Conservation (phyloP, 2,329 filamentous ascomycete genomes). For the Alternaria triticimaculans region DNA sequence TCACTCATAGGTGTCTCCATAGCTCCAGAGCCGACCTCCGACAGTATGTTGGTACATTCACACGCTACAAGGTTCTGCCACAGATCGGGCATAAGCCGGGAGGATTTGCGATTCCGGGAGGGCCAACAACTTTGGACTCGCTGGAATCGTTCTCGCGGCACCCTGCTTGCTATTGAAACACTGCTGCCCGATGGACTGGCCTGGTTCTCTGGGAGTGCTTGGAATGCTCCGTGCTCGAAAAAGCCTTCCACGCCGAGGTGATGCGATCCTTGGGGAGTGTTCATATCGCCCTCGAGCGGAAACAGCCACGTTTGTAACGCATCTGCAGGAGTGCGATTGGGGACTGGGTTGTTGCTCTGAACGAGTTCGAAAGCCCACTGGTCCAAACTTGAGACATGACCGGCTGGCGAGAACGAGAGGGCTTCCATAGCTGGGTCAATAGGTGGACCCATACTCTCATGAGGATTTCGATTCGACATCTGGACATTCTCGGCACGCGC, state of each 20-base stretch:
- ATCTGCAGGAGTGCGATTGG: slow-evolving; percentile 46
- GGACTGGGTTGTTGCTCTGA: slow-evolving; percentile 45
- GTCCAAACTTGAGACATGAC: slow-evolving; percentile 44
- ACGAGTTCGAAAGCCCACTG: slow-evolving; percentile 49
- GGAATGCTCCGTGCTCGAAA: slow-evolving; percentile 39
- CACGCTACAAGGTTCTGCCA: slow-evolving; percentile 43
- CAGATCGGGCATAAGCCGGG: slow-evolving; percentile 43
- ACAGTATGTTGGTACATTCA: slow-evolving; percentile 47
- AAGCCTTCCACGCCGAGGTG: slow-evolving; percentile 40
- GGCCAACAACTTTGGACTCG: slow-evolving; percentile 50
- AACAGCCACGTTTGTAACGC: slow-evolving; percentile 48
- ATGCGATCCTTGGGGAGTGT: slow-evolving; percentile 35
- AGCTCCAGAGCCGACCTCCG: slow-evolving; percentile 32
- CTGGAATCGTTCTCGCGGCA: slow-evolving; percentile 48
- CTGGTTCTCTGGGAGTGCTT: slow-evolving; percentile 31
- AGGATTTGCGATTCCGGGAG: slow-evolving; percentile 38
- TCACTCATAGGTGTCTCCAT: slow-evolving; percentile 36
- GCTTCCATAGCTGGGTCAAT: slow-evolving; percentile 49
- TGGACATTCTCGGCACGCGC: slow-evolving; percentile 30
- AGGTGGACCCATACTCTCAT: slow-evolving; percentile 44
- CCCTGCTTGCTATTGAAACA: slow-evolving; percentile 47
- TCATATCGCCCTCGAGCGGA: slow-evolving; percentile 40
- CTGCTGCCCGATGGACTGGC: slow-evolving; percentile 45
- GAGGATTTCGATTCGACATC: slow-evolving; percentile 32
- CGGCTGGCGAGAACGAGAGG: slow-evolving; percentile 43